Conservation (phyloP, 2,329 filamentous ascomycete genomes). For the Lasiodiplodia hormozganensis region DNA sequence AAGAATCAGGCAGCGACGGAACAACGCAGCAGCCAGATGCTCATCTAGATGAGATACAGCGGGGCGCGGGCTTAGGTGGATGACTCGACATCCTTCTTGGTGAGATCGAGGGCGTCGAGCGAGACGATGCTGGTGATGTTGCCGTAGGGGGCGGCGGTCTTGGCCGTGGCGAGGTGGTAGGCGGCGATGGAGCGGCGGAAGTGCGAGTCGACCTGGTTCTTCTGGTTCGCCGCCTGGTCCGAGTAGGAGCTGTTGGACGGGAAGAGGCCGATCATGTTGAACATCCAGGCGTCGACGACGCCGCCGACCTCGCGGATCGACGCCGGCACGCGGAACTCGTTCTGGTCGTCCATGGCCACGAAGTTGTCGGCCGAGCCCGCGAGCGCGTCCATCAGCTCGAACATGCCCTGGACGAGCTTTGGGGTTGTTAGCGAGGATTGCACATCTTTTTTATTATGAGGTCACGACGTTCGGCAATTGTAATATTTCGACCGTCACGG, state of each 20-base stretch:
- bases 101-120: conserved; percentile 7
- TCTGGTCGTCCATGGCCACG: conserved; percentile 22
- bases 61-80: neutral
- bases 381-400: conserved; percentile 28
- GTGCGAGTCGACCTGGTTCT: conserved; percentile 31
- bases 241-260: conserved; percentile 28
- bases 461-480: neutral
- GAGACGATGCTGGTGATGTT: conserved; percentile 26
- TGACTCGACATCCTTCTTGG: neutral
- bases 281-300: conserved; percentile 29
- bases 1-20: neutral
- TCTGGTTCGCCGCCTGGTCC: conserved; percentile 29
- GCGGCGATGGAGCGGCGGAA: conserved; percentile 27
- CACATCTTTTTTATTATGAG: neutral
- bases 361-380: conserved; percentile 11
- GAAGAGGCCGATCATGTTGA: conserved; percentile 30
- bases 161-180: conserved; percentile 29
- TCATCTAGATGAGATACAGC: neutral
- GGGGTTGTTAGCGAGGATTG: neutral
- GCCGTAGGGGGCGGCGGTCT: conserved; percentile 24
- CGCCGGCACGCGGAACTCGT: conserved; percentile 30
- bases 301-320: conserved; percentile 28
- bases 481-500: neutral
- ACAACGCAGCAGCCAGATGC: neutral
- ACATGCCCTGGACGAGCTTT: conserved; percentile 25